These are phyloP conservation scores for Parietaria judaica DNA, from an alignment of 306 rosid species.

Conservation along the genomic window DNA sequence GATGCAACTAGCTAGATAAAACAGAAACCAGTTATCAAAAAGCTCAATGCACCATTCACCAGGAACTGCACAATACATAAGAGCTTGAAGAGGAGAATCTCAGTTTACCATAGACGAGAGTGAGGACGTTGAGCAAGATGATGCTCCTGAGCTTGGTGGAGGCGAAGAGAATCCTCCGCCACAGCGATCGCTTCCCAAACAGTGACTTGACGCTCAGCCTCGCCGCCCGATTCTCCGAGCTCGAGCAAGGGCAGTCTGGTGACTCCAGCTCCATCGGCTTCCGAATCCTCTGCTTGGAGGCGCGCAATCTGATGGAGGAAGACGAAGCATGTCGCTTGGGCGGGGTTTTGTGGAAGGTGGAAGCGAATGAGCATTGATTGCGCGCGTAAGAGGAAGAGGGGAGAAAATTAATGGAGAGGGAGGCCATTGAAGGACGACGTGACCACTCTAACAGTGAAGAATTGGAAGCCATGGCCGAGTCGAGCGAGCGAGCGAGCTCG, in stretches of 20 bases:
- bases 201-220: slow-evolving; percentile 24
- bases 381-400: slow-evolving; percentile 8
- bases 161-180: slow-evolving; percentile 43
- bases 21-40: slow-evolving; percentile 5
- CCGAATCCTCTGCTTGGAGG: slow-evolving; percentile 14
- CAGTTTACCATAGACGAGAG: slow-evolving; percentile 47
- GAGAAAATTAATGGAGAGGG: not conserved
- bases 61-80: no score
- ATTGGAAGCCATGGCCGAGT: slow-evolving; percentile 30
- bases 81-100: not conserved
- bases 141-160: slow-evolving; percentile 60
- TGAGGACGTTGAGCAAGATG: slow-evolving; percentile 49
- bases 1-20: slow-evolving; percentile 52
- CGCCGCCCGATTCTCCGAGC: not conserved
- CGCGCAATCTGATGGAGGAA: not conserved
- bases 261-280: slow-evolving; percentile 15
- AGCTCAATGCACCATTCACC: not conserved
- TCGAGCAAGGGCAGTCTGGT: slow-evolving; percentile 5
- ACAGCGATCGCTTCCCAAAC: slow-evolving; percentile 31
- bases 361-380: slow-evolving; percentile 11
- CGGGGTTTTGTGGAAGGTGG: not conserved
- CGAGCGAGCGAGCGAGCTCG: not conserved
- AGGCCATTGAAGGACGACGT: no score
- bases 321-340: slow-evolving; percentile 27
- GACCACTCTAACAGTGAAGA: slow-evolving; percentile 19